A percentile compares a stretch with the other conserved stretches of the same genome.
Evolutionary conservation across 2,329 filamentous ascomycete species (phyloP).

Genomic region (Colletotrichum sp.): DNA sequence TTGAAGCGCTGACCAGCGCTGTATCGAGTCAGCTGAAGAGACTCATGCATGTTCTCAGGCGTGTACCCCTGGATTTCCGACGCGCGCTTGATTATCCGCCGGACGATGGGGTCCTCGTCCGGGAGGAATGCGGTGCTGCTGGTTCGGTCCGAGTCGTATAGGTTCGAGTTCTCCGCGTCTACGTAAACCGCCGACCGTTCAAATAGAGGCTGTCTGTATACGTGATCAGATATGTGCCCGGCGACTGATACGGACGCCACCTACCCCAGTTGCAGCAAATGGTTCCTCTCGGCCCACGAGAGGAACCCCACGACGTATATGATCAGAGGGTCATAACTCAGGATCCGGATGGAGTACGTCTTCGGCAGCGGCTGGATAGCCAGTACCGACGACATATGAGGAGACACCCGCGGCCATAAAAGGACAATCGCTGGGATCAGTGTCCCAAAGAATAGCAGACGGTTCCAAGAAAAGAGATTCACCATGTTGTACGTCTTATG

Average conservation of each 20-base stretch:
- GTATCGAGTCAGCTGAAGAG: neutral
- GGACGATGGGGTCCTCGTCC: neutral
- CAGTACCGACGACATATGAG: neutral
- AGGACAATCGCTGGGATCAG: neutral
- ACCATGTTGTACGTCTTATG: neutral
- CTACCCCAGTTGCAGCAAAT: neutral
- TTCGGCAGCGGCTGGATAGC: neutral
- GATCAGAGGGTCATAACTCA: neutral
- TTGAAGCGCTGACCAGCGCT: neutral
- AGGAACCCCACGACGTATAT: neutral
- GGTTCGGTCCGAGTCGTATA: neutral
- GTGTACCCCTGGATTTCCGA: slow-evolving; percentile 2
- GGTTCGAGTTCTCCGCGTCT: neutral
- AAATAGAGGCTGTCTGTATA: neutral
- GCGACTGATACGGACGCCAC: neutral
- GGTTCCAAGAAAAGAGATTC: neutral
- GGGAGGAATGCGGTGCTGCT: neutral
- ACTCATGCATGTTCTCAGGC: neutral
- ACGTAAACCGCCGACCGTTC: neutral
- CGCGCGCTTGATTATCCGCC: neutral
- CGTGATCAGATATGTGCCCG: fast-evolving
- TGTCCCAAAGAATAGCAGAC: neutral
- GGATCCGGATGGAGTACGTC: neutral
- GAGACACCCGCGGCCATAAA: neutral
- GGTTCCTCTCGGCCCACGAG: neutral